Percentiles rank a stretch among this genome's conserved stretches.
phyloP scores from a whole-genome alignment of 192 early-diverging fungal genomes.

The Coemansia sp. region DNA sequence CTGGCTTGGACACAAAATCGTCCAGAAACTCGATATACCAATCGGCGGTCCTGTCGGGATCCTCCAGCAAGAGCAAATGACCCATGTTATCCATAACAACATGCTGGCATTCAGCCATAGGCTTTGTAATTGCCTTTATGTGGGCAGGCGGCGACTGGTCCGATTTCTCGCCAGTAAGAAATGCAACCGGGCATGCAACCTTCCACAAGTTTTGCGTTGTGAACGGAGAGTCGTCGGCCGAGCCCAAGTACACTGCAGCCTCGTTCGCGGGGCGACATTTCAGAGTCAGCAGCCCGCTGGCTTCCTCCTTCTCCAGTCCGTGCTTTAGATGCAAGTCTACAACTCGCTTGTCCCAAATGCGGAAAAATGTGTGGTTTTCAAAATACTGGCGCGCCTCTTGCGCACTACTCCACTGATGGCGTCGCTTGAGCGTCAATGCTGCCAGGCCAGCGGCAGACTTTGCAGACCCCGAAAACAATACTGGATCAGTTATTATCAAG shows the following conservation, averaged over 20 bases:
- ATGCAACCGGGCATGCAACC: slow-evolving; percentile 25
- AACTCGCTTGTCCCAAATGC: slow-evolving; percentile 25
- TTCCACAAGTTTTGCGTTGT: slow-evolving; percentile 10
- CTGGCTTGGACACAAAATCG: slow-evolving; percentile 6
- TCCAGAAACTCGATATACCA: slow-evolving; percentile 14
- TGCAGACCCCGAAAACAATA: background rate
- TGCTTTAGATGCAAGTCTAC: slow-evolving; percentile 26
- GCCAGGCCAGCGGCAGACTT: background rate
- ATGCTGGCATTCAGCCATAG: slow-evolving; percentile 14
- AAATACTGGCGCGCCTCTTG: slow-evolving; percentile 22
- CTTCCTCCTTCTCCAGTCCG: slow-evolving; percentile 10
- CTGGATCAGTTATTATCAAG: slow-evolving; percentile 33
- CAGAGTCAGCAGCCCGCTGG: slow-evolving; percentile 1
- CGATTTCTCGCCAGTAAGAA: slow-evolving; percentile 34
- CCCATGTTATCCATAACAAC: slow-evolving; percentile 22
- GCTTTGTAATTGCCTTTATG: slow-evolving; percentile 9
- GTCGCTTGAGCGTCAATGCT: slow-evolving; percentile 15
- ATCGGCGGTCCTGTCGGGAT: slow-evolving; percentile 17
- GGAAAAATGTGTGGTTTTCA: slow-evolving; percentile 27
- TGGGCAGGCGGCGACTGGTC: slow-evolving; percentile 2
- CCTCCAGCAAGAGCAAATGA: slow-evolving; percentile 31
- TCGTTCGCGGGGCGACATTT: slow-evolving; percentile 44
- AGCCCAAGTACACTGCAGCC: slow-evolving; percentile 21
- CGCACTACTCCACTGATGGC: slow-evolving; percentile 11
- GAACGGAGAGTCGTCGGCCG: slow-evolving; percentile 7